Evolutionary conservation across 1,284 basidiomycete genomes (phyloP).

Genomic region (Leccinum pachyderme): DNA sequence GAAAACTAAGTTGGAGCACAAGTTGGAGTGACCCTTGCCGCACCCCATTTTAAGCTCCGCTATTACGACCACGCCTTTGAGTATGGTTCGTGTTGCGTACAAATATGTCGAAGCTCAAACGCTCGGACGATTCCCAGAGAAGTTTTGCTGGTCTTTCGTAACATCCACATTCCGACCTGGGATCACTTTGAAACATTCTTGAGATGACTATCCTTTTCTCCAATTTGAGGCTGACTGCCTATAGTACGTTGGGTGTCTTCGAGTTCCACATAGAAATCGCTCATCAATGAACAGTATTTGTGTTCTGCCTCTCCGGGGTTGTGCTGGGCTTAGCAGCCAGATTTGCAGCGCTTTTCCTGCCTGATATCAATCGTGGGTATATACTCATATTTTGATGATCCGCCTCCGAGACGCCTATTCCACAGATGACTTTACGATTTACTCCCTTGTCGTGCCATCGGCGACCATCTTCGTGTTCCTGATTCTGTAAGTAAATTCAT

Average conservation of each 20-base stretch:
- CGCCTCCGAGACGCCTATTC: neutral
- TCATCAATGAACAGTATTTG: slow-evolving; percentile 41
- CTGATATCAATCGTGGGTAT: slow-evolving; percentile 56
- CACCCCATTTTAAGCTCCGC: slow-evolving; percentile 17
- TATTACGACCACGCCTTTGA: neutral
- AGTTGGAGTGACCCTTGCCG: neutral
- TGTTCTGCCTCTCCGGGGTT: slow-evolving; percentile 59
- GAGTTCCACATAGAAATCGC: slow-evolving; percentile 1
- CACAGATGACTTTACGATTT: slow-evolving; percentile 67
- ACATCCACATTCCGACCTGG: slow-evolving; percentile 17
- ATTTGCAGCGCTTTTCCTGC: slow-evolving; percentile 64
- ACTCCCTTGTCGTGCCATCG: slow-evolving; percentile 60
- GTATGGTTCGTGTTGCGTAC: slow-evolving; percentile 10
- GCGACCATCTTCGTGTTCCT: slow-evolving; percentile 60
- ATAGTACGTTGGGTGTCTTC: slow-evolving; percentile 36
- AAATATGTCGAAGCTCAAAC: slow-evolving; percentile 16
- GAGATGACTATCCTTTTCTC: slow-evolving; percentile 57
- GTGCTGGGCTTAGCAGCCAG: slow-evolving; percentile 68
- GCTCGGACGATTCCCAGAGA: slow-evolving; percentile 19
- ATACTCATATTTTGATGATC: neutral
- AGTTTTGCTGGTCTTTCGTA: slow-evolving; percentile 1
- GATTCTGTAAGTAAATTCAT: slow-evolving; percentile 42
- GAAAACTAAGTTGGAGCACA: neutral
- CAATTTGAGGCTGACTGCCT: slow-evolving; percentile 50
- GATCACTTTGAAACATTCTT: slow-evolving; percentile 1